phyloP scores from a whole-genome alignment of 2,329 filamentous ascomycete genomes.

The Pseudofabraea citricarpa region DNA sequence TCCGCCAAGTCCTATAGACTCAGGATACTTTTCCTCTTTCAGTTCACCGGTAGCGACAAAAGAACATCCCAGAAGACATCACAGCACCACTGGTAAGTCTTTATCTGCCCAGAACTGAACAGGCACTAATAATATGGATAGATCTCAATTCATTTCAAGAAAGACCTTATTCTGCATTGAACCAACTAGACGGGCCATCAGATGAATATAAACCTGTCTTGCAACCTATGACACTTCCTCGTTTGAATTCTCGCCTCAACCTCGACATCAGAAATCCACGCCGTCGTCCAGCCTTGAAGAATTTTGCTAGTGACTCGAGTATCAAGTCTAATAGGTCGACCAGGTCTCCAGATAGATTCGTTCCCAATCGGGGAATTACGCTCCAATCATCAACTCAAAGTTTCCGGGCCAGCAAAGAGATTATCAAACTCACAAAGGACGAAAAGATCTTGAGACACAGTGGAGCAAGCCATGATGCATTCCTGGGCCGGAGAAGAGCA shows the following conservation, averaged over 20 bases:
- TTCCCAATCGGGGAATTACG: conserved; percentile 40
- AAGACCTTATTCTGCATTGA: background rate
- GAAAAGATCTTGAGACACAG: conserved; percentile 41
- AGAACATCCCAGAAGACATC: background rate
- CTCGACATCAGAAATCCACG: conserved; percentile 4
- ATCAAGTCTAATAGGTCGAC: conserved; percentile 13
- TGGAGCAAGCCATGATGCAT: conserved; percentile 44
- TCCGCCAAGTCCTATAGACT: conserved; percentile 7
- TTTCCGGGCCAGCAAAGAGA: conserved; percentile 46
- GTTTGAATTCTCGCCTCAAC: conserved; percentile 8
- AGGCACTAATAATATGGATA: background rate
- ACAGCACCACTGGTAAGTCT: background rate
- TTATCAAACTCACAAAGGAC: conserved; percentile 36
- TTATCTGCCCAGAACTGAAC: background rate
- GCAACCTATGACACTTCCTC: conserved; percentile 9
- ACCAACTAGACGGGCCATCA: background rate
- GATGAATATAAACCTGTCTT: background rate
- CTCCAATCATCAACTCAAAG: conserved; percentile 36
- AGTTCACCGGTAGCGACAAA: too few relatives aligned
- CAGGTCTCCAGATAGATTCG: conserved; percentile 51
- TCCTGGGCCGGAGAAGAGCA: conserved; percentile 34
- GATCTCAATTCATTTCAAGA: background rate
- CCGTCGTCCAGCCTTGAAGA: conserved; percentile 16
- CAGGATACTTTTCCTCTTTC: too few relatives aligned
- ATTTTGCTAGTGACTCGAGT: conserved; percentile 11